Conservation (phyloP, 306 rosid species). For the Dicorynia guianensis region DNA sequence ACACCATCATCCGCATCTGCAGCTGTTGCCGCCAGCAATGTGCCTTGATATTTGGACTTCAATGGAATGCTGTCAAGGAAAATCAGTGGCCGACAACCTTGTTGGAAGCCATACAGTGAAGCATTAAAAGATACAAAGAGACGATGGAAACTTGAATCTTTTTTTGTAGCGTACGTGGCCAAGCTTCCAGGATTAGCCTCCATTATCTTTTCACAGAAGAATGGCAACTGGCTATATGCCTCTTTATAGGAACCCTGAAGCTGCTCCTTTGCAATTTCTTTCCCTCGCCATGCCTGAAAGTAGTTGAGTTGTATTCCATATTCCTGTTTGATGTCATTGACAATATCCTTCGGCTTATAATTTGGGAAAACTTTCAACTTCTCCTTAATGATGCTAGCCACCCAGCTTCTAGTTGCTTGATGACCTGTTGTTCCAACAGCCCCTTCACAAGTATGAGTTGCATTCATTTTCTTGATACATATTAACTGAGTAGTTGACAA, state of each 20-base stretch:
- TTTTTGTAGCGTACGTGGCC: slow-evolving; percentile 65
- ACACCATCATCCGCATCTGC: slow-evolving; percentile 68
- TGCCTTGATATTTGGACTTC: slow-evolving; percentile 74
- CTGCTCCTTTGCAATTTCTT: slow-evolving; percentile 78
- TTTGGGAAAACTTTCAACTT: slow-evolving; percentile 64
- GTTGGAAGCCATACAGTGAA: slow-evolving; percentile 67
- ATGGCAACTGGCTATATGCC: slow-evolving; percentile 68
- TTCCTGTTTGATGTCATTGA: slow-evolving; percentile 71
- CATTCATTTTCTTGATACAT: slow-evolving; percentile 73
- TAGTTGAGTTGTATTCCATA: slow-evolving; percentile 72
- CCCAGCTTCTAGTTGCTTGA: slow-evolving; percentile 82
- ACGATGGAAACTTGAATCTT: slow-evolving; percentile 70
- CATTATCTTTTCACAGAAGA: slow-evolving; percentile 64
- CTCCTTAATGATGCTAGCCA: slow-evolving; percentile 72
- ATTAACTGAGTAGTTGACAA: slow-evolving; percentile 70
- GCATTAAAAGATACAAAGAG: slow-evolving; percentile 73
- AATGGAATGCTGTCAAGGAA: slow-evolving; percentile 62
- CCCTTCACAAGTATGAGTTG: slow-evolving; percentile 65
- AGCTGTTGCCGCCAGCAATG: slow-evolving; percentile 68
- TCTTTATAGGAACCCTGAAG: slow-evolving; percentile 77
- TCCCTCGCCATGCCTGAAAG: slow-evolving; percentile 82
- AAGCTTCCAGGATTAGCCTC: slow-evolving; percentile 68
- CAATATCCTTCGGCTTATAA: slow-evolving; percentile 75
- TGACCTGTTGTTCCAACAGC: slow-evolving; percentile 68
- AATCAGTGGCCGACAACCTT: slow-evolving; percentile 71